Conservation (phyloP, 495 filamentous ascomycete species). For the Melanomma pulvis-pyrius region DNA sequence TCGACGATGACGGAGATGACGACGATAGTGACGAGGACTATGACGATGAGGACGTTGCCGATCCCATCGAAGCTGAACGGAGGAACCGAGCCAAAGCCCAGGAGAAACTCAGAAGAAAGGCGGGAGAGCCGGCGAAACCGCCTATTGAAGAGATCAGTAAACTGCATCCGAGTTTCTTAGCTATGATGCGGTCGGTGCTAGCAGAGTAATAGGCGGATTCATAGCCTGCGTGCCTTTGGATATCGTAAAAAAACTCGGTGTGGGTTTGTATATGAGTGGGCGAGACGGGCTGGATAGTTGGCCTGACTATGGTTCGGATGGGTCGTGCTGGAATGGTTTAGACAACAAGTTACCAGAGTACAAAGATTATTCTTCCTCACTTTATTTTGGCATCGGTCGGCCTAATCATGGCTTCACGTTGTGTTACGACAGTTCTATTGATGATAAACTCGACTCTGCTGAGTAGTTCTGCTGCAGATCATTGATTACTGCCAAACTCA, state of each 20-base stretch:
- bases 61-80: slow-evolving; percentile 86
- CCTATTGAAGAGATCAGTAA: slow-evolving; percentile 74
- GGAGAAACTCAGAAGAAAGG: slow-evolving; percentile 76
- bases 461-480: too few relatives aligned
- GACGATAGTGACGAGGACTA: slow-evolving; percentile 61
- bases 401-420: too few relatives aligned
- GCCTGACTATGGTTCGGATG: too few relatives aligned
- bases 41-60: slow-evolving; percentile 74
- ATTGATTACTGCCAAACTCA: too few relatives aligned
- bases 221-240: neutral
- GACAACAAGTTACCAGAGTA: too few relatives aligned
- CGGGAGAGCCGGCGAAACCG: slow-evolving; percentile 90
- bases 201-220: slow-evolving; percentile 61
- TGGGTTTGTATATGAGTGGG: neutral
- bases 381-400: too few relatives aligned
- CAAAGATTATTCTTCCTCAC: too few relatives aligned
- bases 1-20: slow-evolving; percentile 72
- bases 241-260: neutral
- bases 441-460: too few relatives aligned
- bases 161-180: slow-evolving; percentile 75
- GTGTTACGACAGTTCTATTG: too few relatives aligned
- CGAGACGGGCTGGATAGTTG: too few relatives aligned
- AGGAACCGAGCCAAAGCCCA: slow-evolving; percentile 71
- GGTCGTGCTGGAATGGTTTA: too few relatives aligned
- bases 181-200: slow-evolving; percentile 83